These are phyloP conservation scores for Kodamaea jinghongensis DNA, from an alignment of 805 yeast genomes.

Conservation along the genomic window DNA sequence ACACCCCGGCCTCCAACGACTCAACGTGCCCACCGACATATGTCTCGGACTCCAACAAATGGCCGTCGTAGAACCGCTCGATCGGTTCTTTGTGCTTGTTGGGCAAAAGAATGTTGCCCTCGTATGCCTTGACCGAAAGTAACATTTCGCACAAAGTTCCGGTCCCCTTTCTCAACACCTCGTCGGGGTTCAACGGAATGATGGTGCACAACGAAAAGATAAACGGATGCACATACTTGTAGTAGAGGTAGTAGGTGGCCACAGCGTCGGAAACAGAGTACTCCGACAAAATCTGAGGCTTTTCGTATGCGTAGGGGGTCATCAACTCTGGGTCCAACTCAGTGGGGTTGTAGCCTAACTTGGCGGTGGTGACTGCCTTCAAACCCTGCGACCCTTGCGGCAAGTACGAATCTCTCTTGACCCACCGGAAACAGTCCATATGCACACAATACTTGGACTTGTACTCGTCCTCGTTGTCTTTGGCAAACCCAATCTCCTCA, in stretches of 20 bases:
- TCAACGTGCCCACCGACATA: constrained; percentile 99
- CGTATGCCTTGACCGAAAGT: constrained; percentile 92
- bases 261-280: constrained; percentile 99
- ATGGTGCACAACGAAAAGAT: constrained; percentile 93
- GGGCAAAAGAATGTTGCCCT: constrained; percentile 73
- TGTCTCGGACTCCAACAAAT: constrained; percentile 89
- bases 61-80: constrained; percentile 95
- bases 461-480: constrained; percentile 87
- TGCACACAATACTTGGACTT: constrained; percentile 90
- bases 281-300: constrained; percentile 89
- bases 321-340: constrained; percentile 96
- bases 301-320: constrained; percentile 96
- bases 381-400: constrained; percentile 99
- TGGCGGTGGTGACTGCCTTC: constrained; percentile 95
- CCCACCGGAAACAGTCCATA: constrained; percentile 98
- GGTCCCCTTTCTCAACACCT: constrained; percentile 92
- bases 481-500: constrained; percentile 90
- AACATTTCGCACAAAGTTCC: constrained; percentile 99
- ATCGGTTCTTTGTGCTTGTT: constrained; percentile 91
- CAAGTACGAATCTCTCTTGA: constrained; percentile 91
- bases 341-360: constrained; percentile 92
- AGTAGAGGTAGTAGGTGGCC: constrained; percentile 93
- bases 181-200: constrained; percentile 95
- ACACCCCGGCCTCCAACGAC: constrained; percentile 96
- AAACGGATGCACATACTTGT: constrained; percentile 96